phyloP scores from a whole-genome alignment of 768 basidiomycete genomes.

The Lanmaoa pseudosensibilis region DNA sequence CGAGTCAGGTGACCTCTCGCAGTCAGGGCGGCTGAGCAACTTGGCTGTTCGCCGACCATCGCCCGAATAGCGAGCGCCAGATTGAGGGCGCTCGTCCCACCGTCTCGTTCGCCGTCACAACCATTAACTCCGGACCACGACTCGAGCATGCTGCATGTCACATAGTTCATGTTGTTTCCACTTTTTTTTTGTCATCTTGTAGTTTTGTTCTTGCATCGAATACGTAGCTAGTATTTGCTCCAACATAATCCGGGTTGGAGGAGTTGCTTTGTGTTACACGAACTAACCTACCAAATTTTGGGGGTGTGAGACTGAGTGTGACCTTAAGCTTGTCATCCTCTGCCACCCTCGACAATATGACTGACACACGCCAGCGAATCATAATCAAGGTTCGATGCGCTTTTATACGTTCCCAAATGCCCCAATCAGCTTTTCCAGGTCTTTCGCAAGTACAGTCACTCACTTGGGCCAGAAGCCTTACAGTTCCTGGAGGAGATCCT shows the following conservation, averaged over 20 bases:
- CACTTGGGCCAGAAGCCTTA: constrained; percentile 77
- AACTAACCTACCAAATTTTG: neutral
- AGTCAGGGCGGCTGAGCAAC: no score
- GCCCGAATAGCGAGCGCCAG: neutral
- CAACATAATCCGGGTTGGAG: neutral
- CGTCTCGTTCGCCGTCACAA: no score
- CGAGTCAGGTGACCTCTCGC: constrained; percentile 16
- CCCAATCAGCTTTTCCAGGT: constrained; percentile 45
- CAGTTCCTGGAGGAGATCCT: constrained; percentile 71
- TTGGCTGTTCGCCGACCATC: no score
- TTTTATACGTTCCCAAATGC: neutral
- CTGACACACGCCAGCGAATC: constrained; percentile 38
- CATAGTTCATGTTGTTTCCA: no score
- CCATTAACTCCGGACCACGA: no score
- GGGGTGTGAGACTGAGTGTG: neutral
- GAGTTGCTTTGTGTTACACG: neutral
- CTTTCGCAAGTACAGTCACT: constrained; percentile 86
- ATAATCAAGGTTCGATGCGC: constrained; percentile 43
- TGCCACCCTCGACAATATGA: constrained; percentile 28
- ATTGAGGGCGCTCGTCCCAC: neutral
- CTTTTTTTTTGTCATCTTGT: neutral
- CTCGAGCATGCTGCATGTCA: neutral
- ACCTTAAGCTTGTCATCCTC: neutral
- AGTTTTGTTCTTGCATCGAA: neutral
- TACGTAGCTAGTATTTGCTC: neutral